Percentiles rank a stretch among this genome's conserved stretches.
These are phyloP conservation scores for Aspergillus novofumigatus DNA, from an alignment of 2,329 filamentous ascomycete genomes.

Conservation along the genomic window DNA sequence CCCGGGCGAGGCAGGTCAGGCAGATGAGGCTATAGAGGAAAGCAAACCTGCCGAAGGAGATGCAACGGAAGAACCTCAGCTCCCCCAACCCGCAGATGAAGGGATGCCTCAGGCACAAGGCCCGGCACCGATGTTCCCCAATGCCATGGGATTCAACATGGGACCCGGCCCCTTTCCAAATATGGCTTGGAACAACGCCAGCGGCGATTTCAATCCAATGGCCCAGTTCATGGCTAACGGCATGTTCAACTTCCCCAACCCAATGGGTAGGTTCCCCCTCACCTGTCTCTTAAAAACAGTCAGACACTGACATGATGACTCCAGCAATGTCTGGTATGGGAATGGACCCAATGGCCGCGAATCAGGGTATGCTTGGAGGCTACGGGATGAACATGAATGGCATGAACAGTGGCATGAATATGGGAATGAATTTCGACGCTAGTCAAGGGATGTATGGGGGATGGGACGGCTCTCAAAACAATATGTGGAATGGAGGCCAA, in stretches of 20 bases:
- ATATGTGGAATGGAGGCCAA: conserved; percentile 75
- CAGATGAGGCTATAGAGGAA: conserved; percentile 8
- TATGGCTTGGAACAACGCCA: conserved; percentile 57
- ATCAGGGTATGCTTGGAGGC: conserved; percentile 47
- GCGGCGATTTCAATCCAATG: conserved; percentile 64
- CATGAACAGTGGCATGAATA: conserved; percentile 71
- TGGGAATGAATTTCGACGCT: conserved; percentile 60
- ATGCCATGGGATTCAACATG: conserved; percentile 42
- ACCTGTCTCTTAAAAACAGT: not conserved
- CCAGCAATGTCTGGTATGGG: conserved; percentile 74
- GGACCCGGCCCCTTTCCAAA: conserved; percentile 49
- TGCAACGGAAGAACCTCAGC: conserved; percentile 6
- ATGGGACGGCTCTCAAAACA: conserved; percentile 72
- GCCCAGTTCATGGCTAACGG: conserved; percentile 60
- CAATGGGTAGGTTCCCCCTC: conserved; percentile 73
- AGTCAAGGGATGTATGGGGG: conserved; percentile 66
- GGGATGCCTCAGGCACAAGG: conserved; percentile 8
- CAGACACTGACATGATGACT: conserved; percentile 20
- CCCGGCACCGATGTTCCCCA: conserved; percentile 15
- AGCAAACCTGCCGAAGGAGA: conserved; percentile 12
- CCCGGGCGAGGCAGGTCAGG: conserved; percentile 5
- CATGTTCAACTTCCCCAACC: conserved; percentile 63
- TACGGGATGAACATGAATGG: conserved; percentile 77
- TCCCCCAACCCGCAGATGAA: conserved; percentile 13
- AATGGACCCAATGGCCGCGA: conserved; percentile 62